Evolutionary conservation across 164 flowering plant genomes (phyloP).

Genomic region (Malania oleifera): DNA sequence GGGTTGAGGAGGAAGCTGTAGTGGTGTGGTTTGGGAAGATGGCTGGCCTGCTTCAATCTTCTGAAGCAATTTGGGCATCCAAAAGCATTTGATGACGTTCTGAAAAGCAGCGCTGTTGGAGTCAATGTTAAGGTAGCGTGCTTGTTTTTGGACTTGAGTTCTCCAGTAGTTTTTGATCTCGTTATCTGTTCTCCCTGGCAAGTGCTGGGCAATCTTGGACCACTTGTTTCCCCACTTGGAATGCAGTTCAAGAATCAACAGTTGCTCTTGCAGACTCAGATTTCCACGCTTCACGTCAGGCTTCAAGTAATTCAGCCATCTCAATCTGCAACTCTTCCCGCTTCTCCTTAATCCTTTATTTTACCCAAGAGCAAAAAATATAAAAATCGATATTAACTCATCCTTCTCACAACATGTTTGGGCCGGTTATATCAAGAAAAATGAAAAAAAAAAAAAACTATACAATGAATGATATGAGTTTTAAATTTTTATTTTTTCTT

Average conservation of each 20-base stretch:
- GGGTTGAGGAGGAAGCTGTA: constrained; percentile 12
- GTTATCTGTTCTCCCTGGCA: constrained; percentile 91
- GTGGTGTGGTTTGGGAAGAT: constrained; percentile 12
- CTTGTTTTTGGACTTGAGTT: constrained; percentile 78
- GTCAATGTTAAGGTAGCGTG: constrained; percentile 56
- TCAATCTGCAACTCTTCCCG: constrained; percentile 85
- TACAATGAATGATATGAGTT: background rate
- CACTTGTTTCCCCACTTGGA: constrained; percentile 91
- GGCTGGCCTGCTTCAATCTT: constrained; percentile 34
- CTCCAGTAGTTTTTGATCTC: constrained; percentile 94
- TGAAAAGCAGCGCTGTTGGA: constrained; percentile 47
- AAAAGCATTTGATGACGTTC: constrained; percentile 39
- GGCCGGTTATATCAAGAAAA: too few species aligned
- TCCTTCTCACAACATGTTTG: too few species aligned
- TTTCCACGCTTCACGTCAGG: constrained; percentile 81
- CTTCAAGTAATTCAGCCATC: constrained; percentile 81
- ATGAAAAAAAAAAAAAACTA: background rate
- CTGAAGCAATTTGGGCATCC: constrained; percentile 71
- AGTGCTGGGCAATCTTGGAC: constrained; percentile 80
- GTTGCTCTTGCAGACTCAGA: constrained; percentile 66
- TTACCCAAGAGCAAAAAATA: too few species aligned
- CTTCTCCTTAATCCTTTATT: constrained; percentile 77
- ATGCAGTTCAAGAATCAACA: constrained; percentile 75
- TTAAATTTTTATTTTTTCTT: too few species aligned
- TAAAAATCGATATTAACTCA: too few species aligned